phyloP scores from a whole-genome alignment of 1,284 basidiomycete genomes.

The Flammula alnicola region DNA sequence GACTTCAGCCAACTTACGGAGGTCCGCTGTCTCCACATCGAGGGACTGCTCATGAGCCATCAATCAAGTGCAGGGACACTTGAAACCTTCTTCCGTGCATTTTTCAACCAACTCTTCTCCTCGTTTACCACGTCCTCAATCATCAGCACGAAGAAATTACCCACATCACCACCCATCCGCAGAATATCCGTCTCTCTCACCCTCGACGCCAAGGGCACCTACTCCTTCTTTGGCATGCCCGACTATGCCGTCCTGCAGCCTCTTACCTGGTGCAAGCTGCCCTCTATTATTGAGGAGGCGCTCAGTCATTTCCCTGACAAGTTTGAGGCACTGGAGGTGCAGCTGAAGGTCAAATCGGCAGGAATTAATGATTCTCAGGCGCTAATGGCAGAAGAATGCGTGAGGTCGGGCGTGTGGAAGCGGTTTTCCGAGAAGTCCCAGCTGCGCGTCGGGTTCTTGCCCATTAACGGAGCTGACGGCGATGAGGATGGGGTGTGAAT shows the following conservation, averaged over 20 bases:
- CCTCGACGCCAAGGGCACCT: constrained; percentile 12
- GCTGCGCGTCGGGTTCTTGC: constrained; percentile 16
- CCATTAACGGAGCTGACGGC: constrained; percentile 9
- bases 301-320: constrained; percentile 11
- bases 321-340: constrained; percentile 6
- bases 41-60: constrained; percentile 17
- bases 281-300: constrained; percentile 17
- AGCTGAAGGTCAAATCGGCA: constrained; percentile 12
- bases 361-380: neutral
- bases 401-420: constrained; percentile 18
- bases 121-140: constrained; percentile 3
- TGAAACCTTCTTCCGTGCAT: constrained; percentile 15
- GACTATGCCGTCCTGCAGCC: constrained; percentile 15
- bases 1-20: constrained; percentile 15
- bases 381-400: constrained; percentile 4
- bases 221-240: constrained; percentile 20
- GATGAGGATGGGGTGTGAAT: constrained; percentile 11
- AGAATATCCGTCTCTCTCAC: constrained; percentile 18
- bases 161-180: constrained; percentile 4
- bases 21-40: constrained; percentile 18
- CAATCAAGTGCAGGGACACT: constrained; percentile 1
- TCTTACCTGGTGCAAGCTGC: constrained; percentile 21
- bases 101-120: constrained; percentile 18
- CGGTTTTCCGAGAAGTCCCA: constrained; percentile 13
- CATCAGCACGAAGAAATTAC: neutral